Percentiles rank a stretch among this genome's conserved stretches.
Conservation (phyloP, 208 protist species). For the Endotrypanum monterogeii region DNA sequence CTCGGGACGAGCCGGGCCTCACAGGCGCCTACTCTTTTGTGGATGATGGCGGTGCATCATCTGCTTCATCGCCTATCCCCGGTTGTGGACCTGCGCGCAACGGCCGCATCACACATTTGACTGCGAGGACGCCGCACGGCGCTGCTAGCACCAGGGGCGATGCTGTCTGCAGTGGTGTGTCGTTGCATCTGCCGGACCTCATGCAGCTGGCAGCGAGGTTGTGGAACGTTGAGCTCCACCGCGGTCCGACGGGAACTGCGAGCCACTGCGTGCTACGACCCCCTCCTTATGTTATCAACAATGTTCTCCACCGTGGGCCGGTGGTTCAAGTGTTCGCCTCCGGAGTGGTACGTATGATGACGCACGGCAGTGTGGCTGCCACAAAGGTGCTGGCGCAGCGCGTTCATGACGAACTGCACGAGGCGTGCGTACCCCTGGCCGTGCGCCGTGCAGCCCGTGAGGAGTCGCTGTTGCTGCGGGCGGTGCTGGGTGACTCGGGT, state of each 20-base stretch:
- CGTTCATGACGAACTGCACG: conserved; percentile 3
- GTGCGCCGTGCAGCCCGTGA: conserved; percentile 18
- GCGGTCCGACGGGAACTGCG: conserved; percentile 1
- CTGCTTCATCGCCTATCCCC: background rate
- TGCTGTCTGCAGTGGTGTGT: background rate
- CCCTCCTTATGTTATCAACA: conserved; percentile 14
- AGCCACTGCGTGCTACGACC: conserved; percentile 21
- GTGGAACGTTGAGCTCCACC: conserved; percentile 39
- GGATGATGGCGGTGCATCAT: background rate
- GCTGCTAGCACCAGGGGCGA: background rate
- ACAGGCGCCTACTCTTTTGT: conserved; percentile 15
- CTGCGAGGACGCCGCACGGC: background rate
- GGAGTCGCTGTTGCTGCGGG: conserved; percentile 15
- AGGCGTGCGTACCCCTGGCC: conserved; percentile 2
- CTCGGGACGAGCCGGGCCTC: background rate
- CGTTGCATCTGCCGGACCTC: background rate
- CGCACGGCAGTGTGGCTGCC: conserved; percentile 14
- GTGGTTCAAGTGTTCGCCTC: conserved; percentile 20
- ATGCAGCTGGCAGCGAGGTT: conserved; percentile 6
- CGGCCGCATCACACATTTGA: background rate
- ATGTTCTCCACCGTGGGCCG: background rate
- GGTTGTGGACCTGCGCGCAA: background rate
- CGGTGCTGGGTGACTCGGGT: conserved; percentile 9
- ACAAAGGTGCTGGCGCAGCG: conserved; percentile 12
- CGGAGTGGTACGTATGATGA: conserved; percentile 26